These are phyloP conservation scores for Coemansia sp. DNA, from an alignment of 192 early-diverging fungal genomes.

Conservation along the genomic window DNA sequence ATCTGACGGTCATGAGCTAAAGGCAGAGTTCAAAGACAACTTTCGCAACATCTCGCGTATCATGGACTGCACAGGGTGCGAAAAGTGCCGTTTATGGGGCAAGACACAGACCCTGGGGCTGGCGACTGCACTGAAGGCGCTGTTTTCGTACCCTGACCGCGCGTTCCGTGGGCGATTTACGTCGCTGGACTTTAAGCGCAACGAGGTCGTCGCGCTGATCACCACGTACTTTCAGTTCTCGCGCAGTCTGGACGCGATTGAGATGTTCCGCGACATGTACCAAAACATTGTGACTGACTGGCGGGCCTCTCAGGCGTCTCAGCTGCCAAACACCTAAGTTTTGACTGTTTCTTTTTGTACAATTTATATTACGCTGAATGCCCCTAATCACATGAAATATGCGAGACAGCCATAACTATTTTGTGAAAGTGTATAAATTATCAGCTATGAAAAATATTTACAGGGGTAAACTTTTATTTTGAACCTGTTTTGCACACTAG, in stretches of 20 bases:
- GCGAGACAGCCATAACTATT: not conserved
- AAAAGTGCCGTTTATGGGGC: conserved; percentile 99
- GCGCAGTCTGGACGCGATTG: conserved; percentile 77
- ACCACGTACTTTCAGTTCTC: conserved; percentile 90
- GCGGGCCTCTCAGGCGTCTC: conserved; percentile 19
- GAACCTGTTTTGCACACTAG: not conserved
- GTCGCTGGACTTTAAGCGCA: conserved; percentile 50
- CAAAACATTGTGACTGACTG: conserved; percentile 56
- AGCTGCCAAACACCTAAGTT: not conserved
- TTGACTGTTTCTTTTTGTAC: not conserved
- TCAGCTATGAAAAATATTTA: too few species aligned
- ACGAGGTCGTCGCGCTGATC: conserved; percentile 87
- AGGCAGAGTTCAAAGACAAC: conserved; percentile 83
- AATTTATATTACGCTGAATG: not conserved
- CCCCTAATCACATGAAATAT: not conserved
- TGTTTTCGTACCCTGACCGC: conserved; percentile 89
- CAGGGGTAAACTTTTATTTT: not conserved
- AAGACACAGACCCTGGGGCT: conserved; percentile 93
- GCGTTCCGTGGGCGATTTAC: conserved; percentile 50
- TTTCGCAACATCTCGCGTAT: conserved; percentile 97
- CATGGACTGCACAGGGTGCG: conserved; percentile 99
- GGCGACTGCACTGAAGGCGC: conserved; percentile 93
- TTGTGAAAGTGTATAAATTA: too few species aligned
- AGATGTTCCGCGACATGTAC: conserved; percentile 78
- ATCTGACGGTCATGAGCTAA: conserved; percentile 62